A percentile compares a stretch with the other conserved stretches of the same genome.
phyloP scores from a whole-genome alignment of 2,329 filamentous ascomycete species.

The Coniella vitis region DNA sequence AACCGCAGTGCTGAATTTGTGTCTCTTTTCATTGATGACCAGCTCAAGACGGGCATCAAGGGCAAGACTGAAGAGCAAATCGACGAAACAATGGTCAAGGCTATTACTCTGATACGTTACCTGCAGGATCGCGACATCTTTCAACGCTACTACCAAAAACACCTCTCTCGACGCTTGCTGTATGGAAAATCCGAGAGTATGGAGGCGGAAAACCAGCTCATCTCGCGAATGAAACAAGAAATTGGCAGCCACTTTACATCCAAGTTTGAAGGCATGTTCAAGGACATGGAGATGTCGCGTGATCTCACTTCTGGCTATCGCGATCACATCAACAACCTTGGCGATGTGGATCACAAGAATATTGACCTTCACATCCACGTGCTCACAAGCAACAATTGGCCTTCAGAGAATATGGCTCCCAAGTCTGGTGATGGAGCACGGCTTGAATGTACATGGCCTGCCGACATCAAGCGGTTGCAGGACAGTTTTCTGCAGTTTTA shows the following conservation, averaged over 20 bases:
- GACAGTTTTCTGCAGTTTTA: constrained; percentile 87
- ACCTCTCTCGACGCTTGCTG: constrained; percentile 79
- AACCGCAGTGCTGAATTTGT: constrained; percentile 81
- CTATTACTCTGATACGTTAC: constrained; percentile 80
- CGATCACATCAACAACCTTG: constrained; percentile 50
- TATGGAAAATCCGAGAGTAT: constrained; percentile 85
- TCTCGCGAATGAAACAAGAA: constrained; percentile 93
- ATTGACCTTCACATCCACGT: constrained; percentile 80
- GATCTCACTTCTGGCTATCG: constrained; percentile 76
- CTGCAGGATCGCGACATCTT: constrained; percentile 90
- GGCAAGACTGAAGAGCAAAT: constrained; percentile 87
- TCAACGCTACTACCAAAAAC: constrained; percentile 96
- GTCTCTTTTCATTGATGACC: constrained; percentile 94
- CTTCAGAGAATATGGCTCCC: constrained; percentile 67
- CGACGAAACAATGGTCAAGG: constrained; percentile 78
- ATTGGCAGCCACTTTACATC: constrained; percentile 89
- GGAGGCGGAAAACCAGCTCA: constrained; percentile 92
- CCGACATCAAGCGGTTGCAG: constrained; percentile 67
- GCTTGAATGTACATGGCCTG: constrained; percentile 63
- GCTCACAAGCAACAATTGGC: constrained; percentile 92
- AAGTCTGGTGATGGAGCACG: constrained; percentile 36
- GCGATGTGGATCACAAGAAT: constrained; percentile 48
- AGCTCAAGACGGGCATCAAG: constrained; percentile 87
- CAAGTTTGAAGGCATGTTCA: constrained; percentile 96
- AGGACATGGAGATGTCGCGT: constrained; percentile 83